Evolutionary conservation across 805 yeast species (phyloP), one percentile per base, ranked within the genome.

Genomic region (Lipomyces starkeyi): DNA sequence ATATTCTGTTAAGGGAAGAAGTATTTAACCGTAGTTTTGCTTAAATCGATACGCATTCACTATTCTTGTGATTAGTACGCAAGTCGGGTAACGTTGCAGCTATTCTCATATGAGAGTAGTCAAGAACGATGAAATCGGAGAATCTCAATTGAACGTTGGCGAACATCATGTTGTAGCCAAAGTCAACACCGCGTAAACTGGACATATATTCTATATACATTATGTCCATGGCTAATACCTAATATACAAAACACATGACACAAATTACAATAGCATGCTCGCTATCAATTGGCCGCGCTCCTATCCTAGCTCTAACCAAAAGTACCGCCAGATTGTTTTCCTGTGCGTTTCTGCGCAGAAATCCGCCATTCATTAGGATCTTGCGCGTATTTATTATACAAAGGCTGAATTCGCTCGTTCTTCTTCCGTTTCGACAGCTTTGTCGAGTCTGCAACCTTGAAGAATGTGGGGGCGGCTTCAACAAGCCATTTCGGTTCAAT

Each of bases 391-490:
- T 85, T 81, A 69, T 90, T 85, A 74, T 83, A 86, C 73, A 93
- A 79, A 2, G 97, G 97, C 59, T 86, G 88, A 63, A 93, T 89
- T 75, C 86, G 88, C 67, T 88, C 88, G 53, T 82, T 80, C 72
- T 84, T 85, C 74, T 87, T 86, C 58, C 84, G 80, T 66, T 82
- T 84, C 73, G 86, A 84, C 67, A 82, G 71, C 70, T 78, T 81
- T 62, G 80, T 77, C 1, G 85, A 82, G 73, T 87, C 90, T 0
- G 87, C 84, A 20, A 83, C 84, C 75, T 86, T 86, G 83, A 89
- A 94, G 78, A 88, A 92, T 57, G 85, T 87, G 1, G 93, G 90
- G 0, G 96, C 97, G 70, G 87, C 84, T 71, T 90, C 93, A 0
- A 77, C 77, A 17, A 93, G 78, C 95, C 97, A 91, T 59, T 80